A percentile compares a stretch with the other conserved stretches of the same genome.
Evolutionary conservation across 2,329 filamentous ascomycete genomes (phyloP).

Genomic region (Neoscytalidium dimidiatum): DNA sequence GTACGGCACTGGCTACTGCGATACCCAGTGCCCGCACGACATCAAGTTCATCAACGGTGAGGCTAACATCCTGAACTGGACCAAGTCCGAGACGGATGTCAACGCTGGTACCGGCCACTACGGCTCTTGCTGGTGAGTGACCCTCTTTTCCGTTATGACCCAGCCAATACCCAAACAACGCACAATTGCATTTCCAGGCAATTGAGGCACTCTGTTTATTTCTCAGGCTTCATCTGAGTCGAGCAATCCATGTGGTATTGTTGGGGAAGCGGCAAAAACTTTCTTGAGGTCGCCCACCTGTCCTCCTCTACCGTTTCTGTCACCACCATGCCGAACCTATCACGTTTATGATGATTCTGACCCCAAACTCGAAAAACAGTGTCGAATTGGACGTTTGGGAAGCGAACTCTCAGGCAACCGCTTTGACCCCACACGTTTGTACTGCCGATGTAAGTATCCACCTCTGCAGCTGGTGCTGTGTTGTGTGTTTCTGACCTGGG

Average conservation of each 20-base stretch:
- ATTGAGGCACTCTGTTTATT: too few species aligned
- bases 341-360: background rate
- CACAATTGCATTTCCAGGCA: background rate
- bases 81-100: slow-evolving; percentile 52
- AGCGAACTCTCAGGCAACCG: slow-evolving; percentile 66
- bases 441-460: slow-evolving; percentile 25
- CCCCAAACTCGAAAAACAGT: slow-evolving; percentile 29
- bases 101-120: slow-evolving; percentile 56
- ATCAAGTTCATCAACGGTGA: slow-evolving; percentile 57
- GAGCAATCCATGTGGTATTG: too few species aligned
- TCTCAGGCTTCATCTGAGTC: too few species aligned
- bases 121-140: slow-evolving; percentile 57
- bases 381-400: slow-evolving; percentile 72
- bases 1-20: slow-evolving; percentile 59
- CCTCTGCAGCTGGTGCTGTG: background rate
- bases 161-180: background rate
- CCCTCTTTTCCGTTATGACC: background rate
- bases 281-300: too few species aligned
- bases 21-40: slow-evolving; percentile 45
- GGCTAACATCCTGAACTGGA: slow-evolving; percentile 60
- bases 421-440: slow-evolving; percentile 68
- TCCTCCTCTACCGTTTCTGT: too few species aligned
- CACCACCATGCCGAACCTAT: background rate
- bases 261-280: too few species aligned
- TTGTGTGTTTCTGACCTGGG: background rate